Base-by-base conservation (phyloP, 2,329 filamentous ascomycete genomes). In the Calonectria hongkongensis region DNA sequence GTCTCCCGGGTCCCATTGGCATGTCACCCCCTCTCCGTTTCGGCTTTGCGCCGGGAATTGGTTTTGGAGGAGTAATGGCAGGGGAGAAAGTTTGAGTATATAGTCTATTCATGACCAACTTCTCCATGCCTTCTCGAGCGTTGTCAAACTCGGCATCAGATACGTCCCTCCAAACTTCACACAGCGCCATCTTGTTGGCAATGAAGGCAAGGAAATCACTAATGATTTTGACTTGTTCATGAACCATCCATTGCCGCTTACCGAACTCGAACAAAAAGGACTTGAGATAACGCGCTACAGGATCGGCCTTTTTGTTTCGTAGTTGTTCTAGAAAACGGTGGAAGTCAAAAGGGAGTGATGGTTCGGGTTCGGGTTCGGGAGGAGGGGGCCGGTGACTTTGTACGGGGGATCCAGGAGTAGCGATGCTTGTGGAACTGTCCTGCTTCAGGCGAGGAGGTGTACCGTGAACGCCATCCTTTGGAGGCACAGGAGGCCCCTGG, bases 151-250 rank as follows among this genome's bases (percentile, higher is more conserved):
- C 97, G 45, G 95, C 95, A 83, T 99, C 97, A 0, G 96, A 98
- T 0, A 98, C 95, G 41, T 97, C 95, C 70, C 94, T 92, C 97
- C 97, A 99, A 3, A 99, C 95, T 74, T 99, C 97, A 81, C 97
- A 99, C 76, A 95, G 91, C 16, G 94, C 95, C 97, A 99, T 99
- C 87, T 98, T 98, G 85, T 98, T 98, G 67, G 94, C 94, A 75
- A 99, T 99, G 81, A 99, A 99, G 54, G 95, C 92, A 60, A 99
- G 87, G 78, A 99, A 99, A 83, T 99, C 97, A 76, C 95, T 92
- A 73, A 99, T 98, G 74, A 99, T 98, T 86, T 99, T 99, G 82
- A 98, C 97, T 84, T 99, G 97, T 85, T 99, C 97, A 82, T 99
- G 97, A 8, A 98, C 97, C 94, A 98, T 98, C 97, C 97, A 99